Base-by-base conservation (phyloP, 1,284 basidiomycete genomes). In the Exobasidium rhododendri region DNA sequence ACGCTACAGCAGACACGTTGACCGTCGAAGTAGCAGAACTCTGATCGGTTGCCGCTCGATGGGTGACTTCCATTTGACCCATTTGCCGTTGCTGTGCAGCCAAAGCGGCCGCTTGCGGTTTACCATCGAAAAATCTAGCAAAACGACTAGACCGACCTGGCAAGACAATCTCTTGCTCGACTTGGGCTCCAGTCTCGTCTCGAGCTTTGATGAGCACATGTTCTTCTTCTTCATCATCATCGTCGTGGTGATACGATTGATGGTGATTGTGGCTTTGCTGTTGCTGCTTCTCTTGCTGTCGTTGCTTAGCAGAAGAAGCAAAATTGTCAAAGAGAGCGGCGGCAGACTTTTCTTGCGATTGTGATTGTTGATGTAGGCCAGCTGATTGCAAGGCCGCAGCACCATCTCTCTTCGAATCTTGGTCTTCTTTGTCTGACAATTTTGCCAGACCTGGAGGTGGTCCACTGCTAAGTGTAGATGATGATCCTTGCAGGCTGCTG, bases 91-190 rank as follows among this genome's bases (percentile, higher is more conserved):
- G 65, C 62, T 74, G 69, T 20, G 73, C 68, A 30, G 73, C 71
- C 3, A 75, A 66, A 20, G 73, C 71, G 35, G 67, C 66, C 14
- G 72, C 73, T 20, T 67, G 67, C 5, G 62, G 62, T 46, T 64
- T 64, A 26, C 66, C 66, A 32, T 72, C 72, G 52, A 79, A 79
- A 69, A 79, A 79, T 24, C 73, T 68, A 2, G 77, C 77, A 46
- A 79, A 79, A 49, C 77, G 77, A 57, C 75, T 75, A n/a, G 76
- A 70, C 26, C 72, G 67, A n/a, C 67, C 71, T 20, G 72, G 69
- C 4, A 72, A 59, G 13, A 62, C 61, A 31, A 58, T 61, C 1
- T 59, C 63, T 14, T 53, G 54, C 5, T 56, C 66, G 10, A 13
- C 52, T 13, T 20, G 13, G 13, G 44, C 26, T 49, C 30, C 28